Evolutionary conservation across 805 yeast genomes (phyloP), one percentile per base, ranked within the genome.

Genomic region (Candida tibetensis): DNA sequence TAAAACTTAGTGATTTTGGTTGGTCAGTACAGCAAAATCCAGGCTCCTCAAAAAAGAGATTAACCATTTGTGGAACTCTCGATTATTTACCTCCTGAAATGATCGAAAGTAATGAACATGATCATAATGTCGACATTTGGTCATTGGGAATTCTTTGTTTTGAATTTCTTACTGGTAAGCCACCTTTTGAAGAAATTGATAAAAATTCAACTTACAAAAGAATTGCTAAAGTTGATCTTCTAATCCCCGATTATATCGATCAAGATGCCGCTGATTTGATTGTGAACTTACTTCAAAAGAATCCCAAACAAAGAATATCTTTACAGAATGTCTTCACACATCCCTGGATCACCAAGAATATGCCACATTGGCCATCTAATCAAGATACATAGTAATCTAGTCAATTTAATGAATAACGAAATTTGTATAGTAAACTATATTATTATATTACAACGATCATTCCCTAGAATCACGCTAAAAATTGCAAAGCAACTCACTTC

Each of bases 51-150:
- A 43, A 42, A 8, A 74, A 77, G 45, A 67, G 96, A 52, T 71
- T 79, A 12, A 91, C 98, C 0, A 76, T 93, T 67, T 93, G 98
- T 62, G 98, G 99, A 0, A 93, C 99, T 0, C 67, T 91, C 28
- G 98, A 93, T 61, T 91, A 91, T 51, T 63, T 93, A 12, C 95
- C 98, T 0, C 99, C 99, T 5, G 99, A 91, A 62, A 82, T 93
- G 85, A 86, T 91, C 5, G 93, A 84, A 44, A 81, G 85, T 1
- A 80, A 76, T 49, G 85, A 81, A 8, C 93, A 91, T 51, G 91
- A 85, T 49, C 73, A 72, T 37, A 72, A 72, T 36, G 95, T 88
- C 0, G 99, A 91, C 57, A 74, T 84, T 2, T 91, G 99, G 99
- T 87, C 97, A 1, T 66, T 91, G 37, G 99, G 99, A 0, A 80